Evolutionary conservation across 495 filamentous ascomycete species (phyloP), one percentile per base, ranked within the genome.

Genomic region (Penicillium nucicola): DNA sequence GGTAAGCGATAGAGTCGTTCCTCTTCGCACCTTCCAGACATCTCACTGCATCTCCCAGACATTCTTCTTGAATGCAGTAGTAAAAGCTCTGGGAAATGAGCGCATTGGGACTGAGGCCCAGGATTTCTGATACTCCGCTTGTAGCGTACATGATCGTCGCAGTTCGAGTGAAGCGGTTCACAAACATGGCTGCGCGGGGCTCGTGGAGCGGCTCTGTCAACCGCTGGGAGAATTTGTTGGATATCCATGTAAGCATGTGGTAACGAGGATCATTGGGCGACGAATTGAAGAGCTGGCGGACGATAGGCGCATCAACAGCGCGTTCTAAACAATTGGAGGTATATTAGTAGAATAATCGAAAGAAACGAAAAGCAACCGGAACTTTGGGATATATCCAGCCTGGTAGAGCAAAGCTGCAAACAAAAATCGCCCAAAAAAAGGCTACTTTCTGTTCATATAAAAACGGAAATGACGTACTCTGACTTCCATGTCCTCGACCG

Each of bases 1-100:
- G 75, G 57, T 96, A 96, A 12, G 90, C 90, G 56, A 96, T 95
- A 11, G 90, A 95, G 55, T 95, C 89, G 57, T 96, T 95, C n/a
- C 84, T 85, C 62, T 96, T 95, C 6, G 90, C 90, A 55, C 84
- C 84, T 62, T 95, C 89, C 36, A 96, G 67, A 55, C 84, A 90
- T 50, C 82, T 78, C 11, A 91, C 80, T 12, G 88, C 89, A 56
- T 91, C 86, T 12, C 77, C 70, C 18, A 92, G 67, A 55, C 88
- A 92, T 9, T 37, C 3, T 30, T 64, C 60, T 45, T 64, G 57
- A 18, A 64, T 64, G 38, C 60, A 64, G 33, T 60, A 60, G 48
- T 60, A 64, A 35, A 64, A 60, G 39, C 57, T 61, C 17, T 54
- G 52, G 13, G 58, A 61, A 9, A 57, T 50, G 7, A 65, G 53